Percentiles rank a stretch among this genome's conserved stretches.
Conservation (phyloP, 2,329 filamentous ascomycete genomes). For the Canariomyces notabilis region DNA sequence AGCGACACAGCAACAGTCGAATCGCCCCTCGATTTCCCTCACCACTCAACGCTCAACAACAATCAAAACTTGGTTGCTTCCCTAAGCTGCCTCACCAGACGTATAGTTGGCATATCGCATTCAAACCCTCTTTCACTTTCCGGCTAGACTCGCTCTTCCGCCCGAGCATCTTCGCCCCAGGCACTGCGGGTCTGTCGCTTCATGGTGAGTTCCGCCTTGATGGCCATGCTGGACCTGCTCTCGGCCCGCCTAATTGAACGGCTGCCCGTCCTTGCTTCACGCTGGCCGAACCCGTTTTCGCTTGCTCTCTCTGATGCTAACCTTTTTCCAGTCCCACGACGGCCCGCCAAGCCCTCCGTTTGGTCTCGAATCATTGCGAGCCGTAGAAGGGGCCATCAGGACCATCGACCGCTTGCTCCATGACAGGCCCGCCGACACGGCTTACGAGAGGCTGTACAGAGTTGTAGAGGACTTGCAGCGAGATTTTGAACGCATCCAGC, state of each 20-base stretch:
- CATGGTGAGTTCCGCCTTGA: slow-evolving; percentile 28
- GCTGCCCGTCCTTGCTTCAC: neutral
- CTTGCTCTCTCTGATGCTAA: neutral
- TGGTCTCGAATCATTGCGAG: slow-evolving; percentile 7
- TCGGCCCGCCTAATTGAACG: neutral
- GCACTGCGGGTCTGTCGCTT: slow-evolving; percentile 26
- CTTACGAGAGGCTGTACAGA: slow-evolving; percentile 40
- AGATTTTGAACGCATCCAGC: slow-evolving; percentile 24
- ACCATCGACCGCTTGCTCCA: slow-evolving; percentile 36
- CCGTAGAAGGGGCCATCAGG: slow-evolving; percentile 28
- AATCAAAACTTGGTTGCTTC: no score
- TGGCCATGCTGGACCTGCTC: neutral
- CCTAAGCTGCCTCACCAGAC: no score
- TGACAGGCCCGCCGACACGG: slow-evolving; percentile 33
- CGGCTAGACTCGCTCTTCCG: neutral
- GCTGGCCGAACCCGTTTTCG: neutral
- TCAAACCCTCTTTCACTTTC: neutral
- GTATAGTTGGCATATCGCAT: no score
- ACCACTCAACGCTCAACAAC: no score
- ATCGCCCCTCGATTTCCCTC: no score
- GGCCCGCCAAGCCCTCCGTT: slow-evolving; percentile 20
- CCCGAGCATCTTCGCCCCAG: neutral
- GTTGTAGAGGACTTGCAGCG: slow-evolving; percentile 39
- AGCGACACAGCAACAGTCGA: no score
- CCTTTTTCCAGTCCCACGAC: slow-evolving; percentile 29